Percentiles rank a stretch among this genome's conserved stretches.
phyloP scores from a whole-genome alignment of 116 monocot genomes.

The Phalaenopsis hybrid region DNA sequence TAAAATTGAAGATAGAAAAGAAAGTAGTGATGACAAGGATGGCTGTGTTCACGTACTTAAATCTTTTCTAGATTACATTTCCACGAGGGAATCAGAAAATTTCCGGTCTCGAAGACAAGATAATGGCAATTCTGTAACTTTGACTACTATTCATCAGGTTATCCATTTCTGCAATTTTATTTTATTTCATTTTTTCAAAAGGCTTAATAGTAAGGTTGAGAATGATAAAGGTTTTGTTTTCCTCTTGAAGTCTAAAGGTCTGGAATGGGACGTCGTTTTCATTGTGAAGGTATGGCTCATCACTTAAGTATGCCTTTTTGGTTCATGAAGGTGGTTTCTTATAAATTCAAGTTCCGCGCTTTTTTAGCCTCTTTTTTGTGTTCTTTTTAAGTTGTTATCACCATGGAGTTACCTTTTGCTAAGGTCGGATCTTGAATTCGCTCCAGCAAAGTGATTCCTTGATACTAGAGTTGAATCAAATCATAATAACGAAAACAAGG shows the following conservation, averaged over 20 bases:
- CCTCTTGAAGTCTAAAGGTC: conserved; percentile 81
- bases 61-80: conserved; percentile 72
- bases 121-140: conserved; percentile 73
- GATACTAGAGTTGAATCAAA: too few species aligned
- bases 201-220: conserved; percentile 1
- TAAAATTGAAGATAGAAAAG: conserved; percentile 15
- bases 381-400: neutral
- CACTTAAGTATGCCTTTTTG: conserved; percentile 48
- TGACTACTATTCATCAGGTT: conserved; percentile 98
- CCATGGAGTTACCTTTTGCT: neutral
- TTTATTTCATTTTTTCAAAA: neutral
- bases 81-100: conserved; percentile 74
- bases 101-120: conserved; percentile 55
- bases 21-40: conserved; percentile 26
- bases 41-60: conserved; percentile 54
- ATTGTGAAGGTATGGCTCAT: conserved; percentile 81
- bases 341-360: too few species aligned
- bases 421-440: neutral
- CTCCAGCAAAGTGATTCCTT: neutral
- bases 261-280: conserved; percentile 95
- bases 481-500: too few species aligned
- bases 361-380: neutral
- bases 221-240: conserved; percentile 10
- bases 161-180: conserved; percentile 1
- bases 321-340: neutral